These are phyloP conservation scores for Austroboletus niveus DNA, from an alignment of 1,284 basidiomycete species.

Conservation along the genomic window DNA sequence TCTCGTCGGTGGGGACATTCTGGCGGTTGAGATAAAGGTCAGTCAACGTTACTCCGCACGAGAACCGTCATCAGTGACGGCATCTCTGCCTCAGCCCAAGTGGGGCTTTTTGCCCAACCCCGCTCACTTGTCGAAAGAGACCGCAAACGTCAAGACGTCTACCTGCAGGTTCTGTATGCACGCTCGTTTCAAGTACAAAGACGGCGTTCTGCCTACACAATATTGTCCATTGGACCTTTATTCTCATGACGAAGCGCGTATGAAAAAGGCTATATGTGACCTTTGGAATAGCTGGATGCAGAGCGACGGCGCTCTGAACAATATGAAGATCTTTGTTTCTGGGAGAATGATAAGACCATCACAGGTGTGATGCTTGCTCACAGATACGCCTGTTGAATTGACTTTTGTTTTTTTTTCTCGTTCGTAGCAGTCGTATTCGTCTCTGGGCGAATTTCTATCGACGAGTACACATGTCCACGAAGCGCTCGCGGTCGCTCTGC, in stretches of 20 bases:
- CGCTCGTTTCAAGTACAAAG: slow-evolving; percentile 48
- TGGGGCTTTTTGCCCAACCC: slow-evolving; percentile 85
- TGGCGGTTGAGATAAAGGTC: slow-evolving; percentile 89
- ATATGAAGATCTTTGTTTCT: slow-evolving; percentile 72
- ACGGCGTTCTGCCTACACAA: slow-evolving; percentile 40
- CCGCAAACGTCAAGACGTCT: slow-evolving; percentile 57
- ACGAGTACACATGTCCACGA: slow-evolving; percentile 31
- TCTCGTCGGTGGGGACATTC: slow-evolving; percentile 55
- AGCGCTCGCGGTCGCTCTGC: slow-evolving; percentile 46
- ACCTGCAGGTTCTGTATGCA: slow-evolving; percentile 91
- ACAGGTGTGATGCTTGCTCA: slow-evolving; percentile 47
- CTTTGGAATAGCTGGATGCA: slow-evolving; percentile 75
- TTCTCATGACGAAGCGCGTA: slow-evolving; percentile 59
- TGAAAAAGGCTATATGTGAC: slow-evolving; percentile 59
- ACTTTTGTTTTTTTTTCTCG: background rate
- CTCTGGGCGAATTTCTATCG: slow-evolving; percentile 19
- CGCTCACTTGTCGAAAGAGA: slow-evolving; percentile 55
- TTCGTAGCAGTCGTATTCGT: slow-evolving; percentile 7
- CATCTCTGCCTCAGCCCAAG: slow-evolving; percentile 67
- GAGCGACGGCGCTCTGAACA: slow-evolving; percentile 69
- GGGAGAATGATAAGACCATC: slow-evolving; percentile 59
- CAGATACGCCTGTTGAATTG: background rate
- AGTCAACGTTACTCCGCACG: background rate
- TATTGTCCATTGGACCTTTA: slow-evolving; percentile 91
- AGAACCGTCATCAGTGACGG: background rate